Conservation (phyloP, 345 rosid species). For the Ceriops decandra region DNA sequence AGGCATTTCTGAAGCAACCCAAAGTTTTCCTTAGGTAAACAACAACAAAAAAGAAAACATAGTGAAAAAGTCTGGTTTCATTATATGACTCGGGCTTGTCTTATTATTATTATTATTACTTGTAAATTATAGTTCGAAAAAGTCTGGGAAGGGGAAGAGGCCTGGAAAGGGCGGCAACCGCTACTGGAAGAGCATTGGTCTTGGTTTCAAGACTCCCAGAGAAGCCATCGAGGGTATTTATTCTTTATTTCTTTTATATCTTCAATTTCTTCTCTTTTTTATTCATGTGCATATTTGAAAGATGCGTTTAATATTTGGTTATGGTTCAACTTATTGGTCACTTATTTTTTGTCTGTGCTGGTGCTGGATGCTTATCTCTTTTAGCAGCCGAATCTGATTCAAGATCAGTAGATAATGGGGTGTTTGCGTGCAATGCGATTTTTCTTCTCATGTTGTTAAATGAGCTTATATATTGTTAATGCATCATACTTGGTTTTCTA, state of each 20-base stretch:
- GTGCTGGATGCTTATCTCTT: too few species aligned
- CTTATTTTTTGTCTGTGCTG: too few species aligned
- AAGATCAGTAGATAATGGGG: too few species aligned
- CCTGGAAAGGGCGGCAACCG: constrained; percentile 98
- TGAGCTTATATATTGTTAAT: too few species aligned
- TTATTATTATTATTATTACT: too few species aligned
- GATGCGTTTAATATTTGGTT: too few species aligned
- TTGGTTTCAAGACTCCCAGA: constrained; percentile 92
- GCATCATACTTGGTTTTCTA: too few species aligned
- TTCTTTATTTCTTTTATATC: background rate
- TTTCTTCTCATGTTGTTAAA: too few species aligned
- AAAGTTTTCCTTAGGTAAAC: constrained; percentile 66
- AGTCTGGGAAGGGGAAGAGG: constrained; percentile 77
- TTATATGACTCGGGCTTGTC: background rate
- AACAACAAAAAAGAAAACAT: too few species aligned
- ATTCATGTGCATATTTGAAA: background rate
- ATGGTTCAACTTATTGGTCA: too few species aligned
- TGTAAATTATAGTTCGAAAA: constrained; percentile 53
- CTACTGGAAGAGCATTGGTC: constrained; percentile 78
- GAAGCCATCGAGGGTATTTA: constrained; percentile 77
- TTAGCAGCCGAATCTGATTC: too few species aligned
- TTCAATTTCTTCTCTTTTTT: background rate
- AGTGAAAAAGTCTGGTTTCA: background rate
- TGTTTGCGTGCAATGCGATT: too few species aligned
- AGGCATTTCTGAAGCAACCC: constrained; percentile 86